Conservation (phyloP, 805 yeast species). For the Alloascoidea hylecoeti region DNA sequence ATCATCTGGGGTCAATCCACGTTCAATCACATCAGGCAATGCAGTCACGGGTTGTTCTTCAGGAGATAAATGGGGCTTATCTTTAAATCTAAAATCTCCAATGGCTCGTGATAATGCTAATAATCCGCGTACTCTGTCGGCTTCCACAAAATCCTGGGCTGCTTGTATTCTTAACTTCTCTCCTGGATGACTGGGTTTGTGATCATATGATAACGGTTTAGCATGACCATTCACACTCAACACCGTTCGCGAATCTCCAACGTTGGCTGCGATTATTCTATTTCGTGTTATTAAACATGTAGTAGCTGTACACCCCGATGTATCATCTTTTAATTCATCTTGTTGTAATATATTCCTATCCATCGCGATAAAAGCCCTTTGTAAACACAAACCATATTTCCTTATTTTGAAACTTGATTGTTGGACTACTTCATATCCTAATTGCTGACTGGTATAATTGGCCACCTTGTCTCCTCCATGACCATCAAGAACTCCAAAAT, state of each 20-base stretch:
- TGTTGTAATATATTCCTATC: conserved; percentile 74
- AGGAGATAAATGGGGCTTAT: conserved; percentile 65
- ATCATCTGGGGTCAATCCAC: conserved; percentile 53
- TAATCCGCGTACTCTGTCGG: conserved; percentile 94
- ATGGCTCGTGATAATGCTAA: conserved; percentile 90
- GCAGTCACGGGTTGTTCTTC: conserved; percentile 96
- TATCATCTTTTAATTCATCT: conserved; percentile 56
- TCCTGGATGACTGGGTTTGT: conserved; percentile 90
- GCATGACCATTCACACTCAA: conserved; percentile 75
- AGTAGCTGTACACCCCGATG: conserved; percentile 96
- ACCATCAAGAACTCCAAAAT: conserved; percentile 93
- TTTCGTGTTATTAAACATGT: conserved; percentile 55
- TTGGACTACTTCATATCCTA: conserved; percentile 18
- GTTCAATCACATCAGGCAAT: conserved; percentile 82
- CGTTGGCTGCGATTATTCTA: conserved; percentile 63
- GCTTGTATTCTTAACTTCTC: conserved; percentile 84
- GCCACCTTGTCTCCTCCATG: conserved; percentile 68
- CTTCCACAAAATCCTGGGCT: conserved; percentile 93
- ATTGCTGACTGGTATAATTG: neutral
- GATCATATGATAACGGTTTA: conserved; percentile 78
- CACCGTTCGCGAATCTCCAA: conserved; percentile 94
- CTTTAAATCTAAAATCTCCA: conserved; percentile 74
- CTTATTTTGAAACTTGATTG: conserved; percentile 41
- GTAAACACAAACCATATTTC: conserved; percentile 59
- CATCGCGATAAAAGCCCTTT: conserved; percentile 71